A percentile compares a stretch with the other conserved stretches of the same genome.
These are phyloP conservation scores for Iberis pinnata DNA, from an alignment of 345 rosid species.

Conservation along the genomic window DNA sequence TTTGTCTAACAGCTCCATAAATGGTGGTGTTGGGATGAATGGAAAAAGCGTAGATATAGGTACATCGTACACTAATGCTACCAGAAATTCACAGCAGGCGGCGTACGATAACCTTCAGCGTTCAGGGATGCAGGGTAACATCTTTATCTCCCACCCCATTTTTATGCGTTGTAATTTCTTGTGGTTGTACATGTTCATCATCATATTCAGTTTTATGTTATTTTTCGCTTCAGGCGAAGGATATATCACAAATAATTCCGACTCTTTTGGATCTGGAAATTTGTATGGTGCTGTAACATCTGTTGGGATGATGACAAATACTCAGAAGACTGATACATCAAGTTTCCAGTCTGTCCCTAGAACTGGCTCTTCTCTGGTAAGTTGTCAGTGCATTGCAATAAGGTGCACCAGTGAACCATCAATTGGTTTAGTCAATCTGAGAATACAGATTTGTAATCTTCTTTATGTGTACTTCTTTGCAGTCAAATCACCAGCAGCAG, in stretches of 20 bases:
- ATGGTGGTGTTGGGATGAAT: conserved; percentile 65
- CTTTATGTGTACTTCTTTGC: conserved; percentile 32
- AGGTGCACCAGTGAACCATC: conserved; percentile 38
- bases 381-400: conserved; percentile 42
- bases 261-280: conserved; percentile 60
- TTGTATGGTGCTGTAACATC: conserved; percentile 54
- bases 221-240: conserved; percentile 61
- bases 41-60: conserved; percentile 46
- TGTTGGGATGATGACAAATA: conserved; percentile 49
- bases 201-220: not conserved
- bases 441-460: conserved; percentile 27
- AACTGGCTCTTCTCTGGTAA: conserved; percentile 44
- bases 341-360: conserved; percentile 55
- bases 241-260: conserved; percentile 52
- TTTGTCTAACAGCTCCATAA: conserved; percentile 60
- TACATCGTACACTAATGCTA: not conserved
- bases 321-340: conserved; percentile 50
- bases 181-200: not conserved
- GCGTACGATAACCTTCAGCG: conserved; percentile 63
- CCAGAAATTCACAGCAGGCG: conserved; percentile 61
- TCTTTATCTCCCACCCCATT: conserved; percentile 8
- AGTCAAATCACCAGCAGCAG: conserved; percentile 66
- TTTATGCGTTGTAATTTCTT: conserved; percentile 8
- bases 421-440: conserved; percentile 34
- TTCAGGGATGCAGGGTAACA: conserved; percentile 55